These are phyloP conservation scores for Agrocybe chaxingu DNA, from an alignment of 768 basidiomycete species.

Conservation along the genomic window DNA sequence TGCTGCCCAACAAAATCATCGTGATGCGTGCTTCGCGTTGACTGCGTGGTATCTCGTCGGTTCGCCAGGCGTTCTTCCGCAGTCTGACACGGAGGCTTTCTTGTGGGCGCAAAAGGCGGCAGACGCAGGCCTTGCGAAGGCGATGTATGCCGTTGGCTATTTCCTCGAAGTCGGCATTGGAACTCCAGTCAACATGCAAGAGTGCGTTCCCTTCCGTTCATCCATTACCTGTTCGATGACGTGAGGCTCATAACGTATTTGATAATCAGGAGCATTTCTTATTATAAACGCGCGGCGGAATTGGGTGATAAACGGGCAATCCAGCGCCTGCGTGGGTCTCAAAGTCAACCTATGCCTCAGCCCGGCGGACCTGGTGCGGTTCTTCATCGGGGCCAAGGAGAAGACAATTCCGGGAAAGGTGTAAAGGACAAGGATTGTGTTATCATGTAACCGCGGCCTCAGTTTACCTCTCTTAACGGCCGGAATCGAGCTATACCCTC, in stretches of 20 bases:
- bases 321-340: conserved; percentile 71
- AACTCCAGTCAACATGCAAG: conserved; percentile 58
- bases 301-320: conserved; percentile 91
- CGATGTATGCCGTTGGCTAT: conserved; percentile 98
- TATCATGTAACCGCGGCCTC: conserved; percentile 59
- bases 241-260: conserved; percentile 5
- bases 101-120: conserved; percentile 97
- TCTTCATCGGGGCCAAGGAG: conserved; percentile 52
- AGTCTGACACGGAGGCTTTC: conserved; percentile 97
- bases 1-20: conserved; percentile 95
- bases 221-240: conserved; percentile 5
- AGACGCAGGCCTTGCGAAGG: conserved; percentile 87
- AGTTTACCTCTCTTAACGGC: too few relatives aligned
- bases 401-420: conserved; percentile 40
- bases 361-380: conserved; percentile 64
- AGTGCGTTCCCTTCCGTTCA: conserved; percentile 44
- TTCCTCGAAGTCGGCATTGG: conserved; percentile 96
- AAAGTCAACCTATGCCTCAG: conserved; percentile 48
- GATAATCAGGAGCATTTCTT: conserved; percentile 57
- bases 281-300: conserved; percentile 89
- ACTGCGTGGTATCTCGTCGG: conserved; percentile 99
- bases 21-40: conserved; percentile 95
- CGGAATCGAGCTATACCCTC: too few relatives aligned
- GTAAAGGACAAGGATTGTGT: conserved; percentile 80
- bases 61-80: conserved; percentile 94